These are phyloP conservation scores for Vitis rotundifolia DNA, from an alignment of 164 flowering plant species.

Conservation along the genomic window DNA sequence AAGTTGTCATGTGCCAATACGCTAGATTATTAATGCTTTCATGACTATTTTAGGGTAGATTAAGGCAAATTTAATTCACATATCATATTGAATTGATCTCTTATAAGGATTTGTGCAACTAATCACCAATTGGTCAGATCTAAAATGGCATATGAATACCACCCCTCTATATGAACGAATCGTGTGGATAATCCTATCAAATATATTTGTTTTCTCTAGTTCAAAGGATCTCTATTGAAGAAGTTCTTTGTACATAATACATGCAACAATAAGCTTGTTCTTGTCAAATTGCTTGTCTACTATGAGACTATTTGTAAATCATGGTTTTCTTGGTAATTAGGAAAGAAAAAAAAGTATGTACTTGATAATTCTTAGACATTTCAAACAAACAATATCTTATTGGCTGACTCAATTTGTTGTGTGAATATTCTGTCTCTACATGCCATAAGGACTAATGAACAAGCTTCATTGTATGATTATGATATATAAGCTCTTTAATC, in stretches of 20 bases:
- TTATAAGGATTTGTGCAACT: too few relatives aligned
- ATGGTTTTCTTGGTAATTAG: constrained; percentile 58
- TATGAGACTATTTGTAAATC: constrained; percentile 62
- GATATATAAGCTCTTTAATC: constrained; percentile 22
- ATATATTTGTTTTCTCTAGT: constrained; percentile 77
- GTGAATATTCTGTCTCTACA: too few relatives aligned
- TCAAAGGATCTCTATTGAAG: constrained; percentile 87
- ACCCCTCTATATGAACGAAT: constrained; percentile 66
- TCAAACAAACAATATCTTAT: background rate
- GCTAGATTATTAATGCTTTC: constrained; percentile 48
- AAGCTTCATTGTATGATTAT: too few relatives aligned
- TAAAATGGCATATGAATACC: background rate
- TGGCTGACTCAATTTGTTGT: background rate
- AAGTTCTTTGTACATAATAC: constrained; percentile 61
- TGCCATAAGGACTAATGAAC: too few relatives aligned
- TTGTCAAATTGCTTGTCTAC: constrained; percentile 65
- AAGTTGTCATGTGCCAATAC: constrained; percentile 78
- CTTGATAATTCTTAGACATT: background rate
- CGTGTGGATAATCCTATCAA: constrained; percentile 68
- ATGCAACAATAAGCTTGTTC: constrained; percentile 61
- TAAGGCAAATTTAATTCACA: constrained; percentile 2
- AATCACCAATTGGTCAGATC: background rate
- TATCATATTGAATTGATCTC: background rate
- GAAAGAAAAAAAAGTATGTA: background rate
- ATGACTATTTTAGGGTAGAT: constrained; percentile 38